Evolutionary conservation across 345 rosid genomes (phyloP).

Genomic region (Excoecaria agallocha): DNA sequence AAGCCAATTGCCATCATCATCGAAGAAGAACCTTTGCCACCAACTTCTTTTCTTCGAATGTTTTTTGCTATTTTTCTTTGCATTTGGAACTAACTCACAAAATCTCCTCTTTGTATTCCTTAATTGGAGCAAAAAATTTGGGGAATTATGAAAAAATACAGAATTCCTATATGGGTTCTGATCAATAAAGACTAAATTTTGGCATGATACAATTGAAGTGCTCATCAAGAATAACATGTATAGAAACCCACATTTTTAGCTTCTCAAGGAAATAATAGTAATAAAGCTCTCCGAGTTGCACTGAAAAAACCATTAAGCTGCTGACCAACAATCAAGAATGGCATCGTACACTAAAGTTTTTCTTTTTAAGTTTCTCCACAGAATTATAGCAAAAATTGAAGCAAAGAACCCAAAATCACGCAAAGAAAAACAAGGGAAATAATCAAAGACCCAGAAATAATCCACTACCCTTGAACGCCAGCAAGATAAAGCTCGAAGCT

Average conservation of each 20-base stretch:
- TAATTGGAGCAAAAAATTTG: conserved; percentile 23
- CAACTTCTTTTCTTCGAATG: conserved; percentile 48
- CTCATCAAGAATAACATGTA: conserved; percentile 56
- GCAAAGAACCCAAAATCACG: not conserved
- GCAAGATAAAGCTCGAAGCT: not conserved
- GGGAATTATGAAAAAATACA: not conserved
- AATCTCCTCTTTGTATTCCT: conserved; percentile 29
- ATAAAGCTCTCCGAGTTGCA: not conserved
- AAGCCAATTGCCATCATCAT: conserved; percentile 86
- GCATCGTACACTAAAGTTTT: not conserved
- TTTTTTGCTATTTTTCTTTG: conserved; percentile 31
- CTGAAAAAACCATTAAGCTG: not conserved
- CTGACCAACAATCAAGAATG: not conserved
- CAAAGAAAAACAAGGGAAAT: not conserved
- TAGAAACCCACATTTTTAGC: not conserved
- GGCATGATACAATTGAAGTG: conserved; percentile 52
- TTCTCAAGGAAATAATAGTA: not conserved
- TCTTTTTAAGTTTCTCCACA: not conserved
- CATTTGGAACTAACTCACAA: conserved; percentile 46
- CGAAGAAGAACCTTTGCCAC: conserved; percentile 82
- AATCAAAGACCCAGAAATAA: not conserved
- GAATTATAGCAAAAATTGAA: not conserved
- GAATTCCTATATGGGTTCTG: conserved; percentile 16
- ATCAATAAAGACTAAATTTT: conserved; percentile 39
- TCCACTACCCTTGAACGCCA: not conserved